Base-by-base conservation (phyloP, 805 yeast species). In the Grigorovia transvaalensis region DNA sequence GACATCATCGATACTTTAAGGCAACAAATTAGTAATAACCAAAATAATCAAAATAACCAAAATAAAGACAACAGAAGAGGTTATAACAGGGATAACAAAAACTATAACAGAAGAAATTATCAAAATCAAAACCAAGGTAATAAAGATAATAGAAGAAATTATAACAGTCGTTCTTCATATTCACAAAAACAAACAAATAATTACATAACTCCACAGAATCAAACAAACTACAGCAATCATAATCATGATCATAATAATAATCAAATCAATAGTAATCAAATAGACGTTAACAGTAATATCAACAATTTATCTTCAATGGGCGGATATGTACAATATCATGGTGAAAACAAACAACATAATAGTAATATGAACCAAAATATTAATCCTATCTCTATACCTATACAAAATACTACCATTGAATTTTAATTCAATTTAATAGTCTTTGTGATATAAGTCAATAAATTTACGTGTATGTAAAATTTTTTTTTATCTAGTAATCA, bases 1-100 rank as follows among this genome's bases (percentile, higher is more conserved):
- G 85, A 81, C 60, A 73, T 84, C 44, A 85, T 86, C 74, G 89
- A 83, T 58, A 79, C 81, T 56, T 85, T 86, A 55, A 84, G 82
- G 63, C 86, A 82, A 58, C 85, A 80, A 58, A 78, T 77, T 57
- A 67, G 73, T 56, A 77, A 62, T 71, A 74, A 63, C 70, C 74
- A 71, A 75, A 78, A 55, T 76, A 53, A 55, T 17, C 50, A 51
- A 27, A 54, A 56, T 35, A 53, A 47, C 45, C 73, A 71, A 64
- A 73, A 71, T 19, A 53, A 56, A 23, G 33, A 47, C 20, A 50
- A 51, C 20, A 55, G 67, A 56, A 61, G 63, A 59, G 63, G 60
- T 53, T 59, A 66, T 49, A 60, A 69, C 55, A 64, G 61, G 52
- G 58, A 66, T 50, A 57, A 64, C 49, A 61, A 63, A 47, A 58